Percentiles rank a stretch among this genome's conserved stretches.
Evolutionary conservation across 805 yeast species (phyloP).

Genomic region (Lachancea nothofagi): DNA sequence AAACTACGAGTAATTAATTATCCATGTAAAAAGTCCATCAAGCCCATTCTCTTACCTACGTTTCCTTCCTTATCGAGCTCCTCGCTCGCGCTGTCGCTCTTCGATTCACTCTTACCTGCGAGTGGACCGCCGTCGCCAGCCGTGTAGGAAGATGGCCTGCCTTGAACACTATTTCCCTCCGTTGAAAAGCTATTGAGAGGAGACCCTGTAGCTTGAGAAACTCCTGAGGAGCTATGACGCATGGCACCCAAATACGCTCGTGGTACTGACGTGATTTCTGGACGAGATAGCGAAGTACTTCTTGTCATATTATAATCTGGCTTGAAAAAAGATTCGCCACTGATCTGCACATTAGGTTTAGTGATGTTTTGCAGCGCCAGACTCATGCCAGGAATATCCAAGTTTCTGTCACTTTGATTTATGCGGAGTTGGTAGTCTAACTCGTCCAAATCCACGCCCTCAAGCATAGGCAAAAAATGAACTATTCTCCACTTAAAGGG

Average conservation of each 20-base stretch:
- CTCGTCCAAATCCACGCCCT: conserved; percentile 32
- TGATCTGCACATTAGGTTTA: neutral
- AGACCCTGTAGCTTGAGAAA: neutral
- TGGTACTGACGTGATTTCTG: neutral
- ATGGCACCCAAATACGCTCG: neutral
- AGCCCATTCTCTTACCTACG: conserved; percentile 18
- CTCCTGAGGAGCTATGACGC: conserved; percentile 1
- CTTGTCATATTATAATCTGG: conserved; percentile 9
- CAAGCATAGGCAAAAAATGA: conserved; percentile 28
- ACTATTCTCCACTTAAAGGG: conserved; percentile 26
- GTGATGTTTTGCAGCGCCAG: conserved; percentile 13
- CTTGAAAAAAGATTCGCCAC: conserved; percentile 10
- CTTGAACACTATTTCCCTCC: neutral
- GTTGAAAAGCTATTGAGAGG: neutral
- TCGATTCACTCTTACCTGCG: neutral
- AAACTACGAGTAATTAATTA: conserved; percentile 1
- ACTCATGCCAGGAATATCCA: conserved; percentile 24
- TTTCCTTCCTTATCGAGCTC: neutral
- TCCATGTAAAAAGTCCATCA: conserved; percentile 27
- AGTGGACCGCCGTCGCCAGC: neutral
- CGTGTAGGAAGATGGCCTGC: neutral
- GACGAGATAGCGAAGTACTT: neutral
- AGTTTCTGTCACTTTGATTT: conserved; percentile 16
- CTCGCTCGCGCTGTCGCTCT: neutral
- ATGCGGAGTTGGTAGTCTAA: conserved; percentile 22